Base-by-base conservation (phyloP, 2,329 filamentous ascomycete species). In the Monosporascus sp. region DNA sequence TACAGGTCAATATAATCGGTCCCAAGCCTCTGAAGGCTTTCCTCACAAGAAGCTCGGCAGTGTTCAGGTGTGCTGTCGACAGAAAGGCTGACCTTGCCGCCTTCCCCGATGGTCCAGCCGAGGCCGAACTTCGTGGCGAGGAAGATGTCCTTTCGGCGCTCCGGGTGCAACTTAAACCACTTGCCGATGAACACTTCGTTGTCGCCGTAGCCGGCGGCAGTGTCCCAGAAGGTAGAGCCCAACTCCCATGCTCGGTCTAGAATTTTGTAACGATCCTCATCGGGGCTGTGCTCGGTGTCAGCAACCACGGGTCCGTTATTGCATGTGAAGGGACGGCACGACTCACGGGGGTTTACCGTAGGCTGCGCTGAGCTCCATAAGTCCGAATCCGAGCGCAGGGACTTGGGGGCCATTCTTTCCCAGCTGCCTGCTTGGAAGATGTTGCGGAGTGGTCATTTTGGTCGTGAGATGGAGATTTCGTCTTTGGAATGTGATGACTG, bases 1-100 rank as follows among this genome's bases (percentile, higher is more conserved):
- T 79, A 76, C 24, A 85, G 70, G 60, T 85, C 82, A 53, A 85
- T 76, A 49, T 76, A 75, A 4, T 74, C 70, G 0, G 78, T 73
- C 0, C 77, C 75, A 2, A 86, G 66, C 20, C 72, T 69, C 61
- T 72, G 50, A 38, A 85, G 66, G 46, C 71, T 76, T 22, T 41
- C 37, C 22, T 52, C 50, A 28, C 44, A 48, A 3, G 44, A 37
- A 24, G 44, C 50, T 24, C 20, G 37, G 50, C 50, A 52, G 45
- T 48, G 28, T 44, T 48, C 44, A 14, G 50, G 43, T 26, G 43
- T 48, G 20, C 43, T 48, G 35, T 48, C 50, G 37, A 52, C 37
- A 14, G n/a, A 31, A 26, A 52, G 40, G 14, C 31, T 22, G 43
- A 51, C 28, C 31, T 51, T 51, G 14, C 44, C 50, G 37, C 22